Evolutionary conservation across 2,329 filamentous ascomycete species (phyloP), one percentile per base, ranked within the genome.

Genomic region (Diaporthe velutina): DNA sequence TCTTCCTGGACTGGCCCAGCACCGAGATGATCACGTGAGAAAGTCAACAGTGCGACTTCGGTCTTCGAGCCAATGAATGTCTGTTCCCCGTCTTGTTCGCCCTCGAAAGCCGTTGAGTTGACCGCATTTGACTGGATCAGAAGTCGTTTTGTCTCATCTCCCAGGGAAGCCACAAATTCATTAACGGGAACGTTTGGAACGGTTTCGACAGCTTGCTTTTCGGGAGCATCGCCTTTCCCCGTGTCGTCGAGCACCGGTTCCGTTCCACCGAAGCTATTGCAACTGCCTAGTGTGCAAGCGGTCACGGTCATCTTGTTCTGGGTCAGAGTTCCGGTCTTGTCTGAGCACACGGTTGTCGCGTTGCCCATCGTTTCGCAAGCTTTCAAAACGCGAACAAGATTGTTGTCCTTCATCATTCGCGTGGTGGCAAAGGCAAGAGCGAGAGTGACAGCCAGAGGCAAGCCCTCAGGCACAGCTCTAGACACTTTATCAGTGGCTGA

Each of bases 301-400:
- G 95, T 93, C 1, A 95, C 93, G 0, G 92, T 93, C 92, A 94
- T 94, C 82, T 92, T 91, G 80, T 94, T 94, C 74, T 94, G 92
- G 0, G 93, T 94, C 25, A 95, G 84, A 15, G 93, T 95, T 67
- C 93, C 93, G 1, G 93, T 95, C 83, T 95, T 95, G 82, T 95
- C 94, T 4, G 93, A 95, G 83, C 94, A 96, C 48, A 96, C 93
- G 0, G 93, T 93, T 2, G 91, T 93, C 38, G 91, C 91, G 78
- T 94, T 94, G 13, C 92, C 92, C 92, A 94, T 94, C 7, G 92
- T 93, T 81, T 94, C 92, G 81, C 92, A 94, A 73, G 92, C 92
- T 77, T 92, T 90, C 40, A 94, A 85, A 38, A 93, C 87, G 74
- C 92, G 90, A 22, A 94, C 92, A 52, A 94, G 83, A 77, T 94